phyloP scores from a whole-genome alignment of 306 rosid genomes.

The Crataegus laevigata region DNA sequence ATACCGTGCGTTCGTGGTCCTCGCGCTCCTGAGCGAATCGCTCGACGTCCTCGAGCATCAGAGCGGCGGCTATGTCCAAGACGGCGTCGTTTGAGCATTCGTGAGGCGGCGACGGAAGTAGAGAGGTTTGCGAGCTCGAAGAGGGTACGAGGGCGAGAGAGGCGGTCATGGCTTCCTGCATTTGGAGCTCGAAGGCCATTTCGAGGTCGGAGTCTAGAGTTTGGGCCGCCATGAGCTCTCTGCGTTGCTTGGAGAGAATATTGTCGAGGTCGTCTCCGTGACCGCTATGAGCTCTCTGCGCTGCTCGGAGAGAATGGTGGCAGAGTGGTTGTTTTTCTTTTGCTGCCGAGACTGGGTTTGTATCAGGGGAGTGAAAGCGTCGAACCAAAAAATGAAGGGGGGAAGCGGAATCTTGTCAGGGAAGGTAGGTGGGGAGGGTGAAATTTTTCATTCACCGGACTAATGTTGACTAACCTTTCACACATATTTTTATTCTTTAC shows the following conservation, averaged over 20 bases:
- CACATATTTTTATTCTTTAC: too few relatives aligned
- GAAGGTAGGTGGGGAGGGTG: too few relatives aligned
- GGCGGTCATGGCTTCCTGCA: slow-evolving; percentile 36
- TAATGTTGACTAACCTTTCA: too few relatives aligned
- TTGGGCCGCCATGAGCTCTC: slow-evolving; percentile 19
- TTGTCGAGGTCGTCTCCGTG: too few relatives aligned
- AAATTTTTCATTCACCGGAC: too few relatives aligned
- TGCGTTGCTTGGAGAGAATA: slow-evolving; percentile 9
- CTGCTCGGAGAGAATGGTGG: slow-evolving; percentile 8
- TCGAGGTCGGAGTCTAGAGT: slow-evolving; percentile 24
- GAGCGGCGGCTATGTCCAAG: slow-evolving; percentile 24
- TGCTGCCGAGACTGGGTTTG: too few relatives aligned
- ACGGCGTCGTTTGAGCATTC: slow-evolving; percentile 6
- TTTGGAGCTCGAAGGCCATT: slow-evolving; percentile 31
- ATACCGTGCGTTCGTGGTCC: slow-evolving; percentile 18
- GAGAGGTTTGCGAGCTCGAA: slow-evolving; percentile 9
- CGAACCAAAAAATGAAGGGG: too few relatives aligned
- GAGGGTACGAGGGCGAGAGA: slow-evolving; percentile 21
- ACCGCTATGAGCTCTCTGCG: slow-evolving; percentile 13
- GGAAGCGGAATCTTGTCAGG: too few relatives aligned
- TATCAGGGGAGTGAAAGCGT: too few relatives aligned
- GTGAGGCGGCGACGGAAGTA: background rate
- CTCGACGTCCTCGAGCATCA: slow-evolving; percentile 28
- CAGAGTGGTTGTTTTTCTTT: too few relatives aligned
- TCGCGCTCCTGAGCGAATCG: slow-evolving; percentile 9